A percentile compares a stretch with the other conserved stretches of the same genome.
These are phyloP conservation scores for Taxillus chinensis DNA, from an alignment of 164 flowering plant species.

Conservation along the genomic window DNA sequence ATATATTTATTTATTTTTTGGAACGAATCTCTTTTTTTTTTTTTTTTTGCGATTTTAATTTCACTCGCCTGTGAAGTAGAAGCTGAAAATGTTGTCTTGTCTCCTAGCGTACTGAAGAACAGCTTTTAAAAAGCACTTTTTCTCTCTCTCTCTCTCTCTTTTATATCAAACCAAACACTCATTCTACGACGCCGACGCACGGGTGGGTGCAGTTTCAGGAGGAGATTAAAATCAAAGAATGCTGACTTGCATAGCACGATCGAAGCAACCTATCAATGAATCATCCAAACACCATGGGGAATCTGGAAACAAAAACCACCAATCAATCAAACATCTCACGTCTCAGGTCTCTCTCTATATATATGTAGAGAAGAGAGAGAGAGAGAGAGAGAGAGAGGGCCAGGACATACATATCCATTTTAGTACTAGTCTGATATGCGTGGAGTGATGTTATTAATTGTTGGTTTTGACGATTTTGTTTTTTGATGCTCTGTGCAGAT, in stretches of 20 bases:
- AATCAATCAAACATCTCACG: slow-evolving; percentile 40
- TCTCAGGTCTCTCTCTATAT: slow-evolving; percentile 31
- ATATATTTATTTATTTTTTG: too few species aligned
- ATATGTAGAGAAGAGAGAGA: too few species aligned
- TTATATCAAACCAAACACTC: neutral
- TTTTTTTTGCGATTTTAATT: too few species aligned
- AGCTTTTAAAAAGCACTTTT: too few species aligned
- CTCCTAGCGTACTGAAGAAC: too few species aligned
- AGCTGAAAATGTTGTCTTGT: too few species aligned
- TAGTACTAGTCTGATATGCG: too few species aligned
- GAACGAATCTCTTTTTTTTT: too few species aligned
- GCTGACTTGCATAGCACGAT: slow-evolving; percentile 57
- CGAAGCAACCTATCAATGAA: slow-evolving; percentile 38
- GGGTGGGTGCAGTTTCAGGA: too few species aligned
- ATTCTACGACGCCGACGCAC: neutral
- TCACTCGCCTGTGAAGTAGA: too few species aligned
- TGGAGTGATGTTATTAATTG: neutral
- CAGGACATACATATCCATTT: too few species aligned
- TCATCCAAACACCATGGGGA: slow-evolving; percentile 20
- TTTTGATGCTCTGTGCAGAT: slow-evolving; percentile 16
- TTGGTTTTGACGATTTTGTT: neutral
- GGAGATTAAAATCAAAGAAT: slow-evolving; percentile 12
- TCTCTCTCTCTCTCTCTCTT: neutral
- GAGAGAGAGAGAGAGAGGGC: too few species aligned
- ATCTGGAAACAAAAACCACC: slow-evolving; percentile 13